Percentiles rank a stretch among this genome's conserved stretches.
Conservation (phyloP, 495 filamentous ascomycete genomes). For the Xylaria intraflava region DNA sequence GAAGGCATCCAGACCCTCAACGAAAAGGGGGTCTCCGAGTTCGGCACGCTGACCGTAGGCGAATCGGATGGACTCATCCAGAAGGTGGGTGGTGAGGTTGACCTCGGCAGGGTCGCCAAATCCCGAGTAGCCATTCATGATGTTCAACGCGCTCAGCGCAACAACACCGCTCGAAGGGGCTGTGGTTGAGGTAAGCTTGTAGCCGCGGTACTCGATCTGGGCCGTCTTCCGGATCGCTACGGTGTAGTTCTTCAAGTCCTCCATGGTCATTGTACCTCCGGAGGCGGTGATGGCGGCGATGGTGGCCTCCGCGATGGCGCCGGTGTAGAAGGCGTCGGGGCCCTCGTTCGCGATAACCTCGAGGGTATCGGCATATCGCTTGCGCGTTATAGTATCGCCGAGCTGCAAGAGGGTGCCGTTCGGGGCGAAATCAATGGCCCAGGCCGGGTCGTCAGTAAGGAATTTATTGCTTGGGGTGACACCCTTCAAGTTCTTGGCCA, state of each 20-base stretch:
- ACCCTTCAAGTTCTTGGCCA: constrained; percentile 55
- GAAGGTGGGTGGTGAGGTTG: constrained; percentile 63
- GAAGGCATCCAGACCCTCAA: constrained; percentile 55
- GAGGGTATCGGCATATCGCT: constrained; percentile 67
- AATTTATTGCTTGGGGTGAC: constrained; percentile 73
- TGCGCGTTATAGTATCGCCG: constrained; percentile 65
- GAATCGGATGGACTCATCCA: constrained; percentile 77
- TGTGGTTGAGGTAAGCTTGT: constrained; percentile 56
- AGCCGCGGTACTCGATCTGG: constrained; percentile 61
- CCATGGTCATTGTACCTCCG: constrained; percentile 73
- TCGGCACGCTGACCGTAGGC: constrained; percentile 61
- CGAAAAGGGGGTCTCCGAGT: constrained; percentile 68
- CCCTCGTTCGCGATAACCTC: constrained; percentile 61
- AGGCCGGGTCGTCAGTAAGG: constrained; percentile 58
- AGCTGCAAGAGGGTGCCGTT: constrained; percentile 52
- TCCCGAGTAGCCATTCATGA: constrained; percentile 56
- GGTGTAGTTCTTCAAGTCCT: constrained; percentile 63
- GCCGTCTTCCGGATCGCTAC: constrained; percentile 54
- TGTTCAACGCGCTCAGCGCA: constrained; percentile 61
- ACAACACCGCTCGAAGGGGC: constrained; percentile 64
- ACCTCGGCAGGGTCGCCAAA: constrained; percentile 47
- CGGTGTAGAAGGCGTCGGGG: constrained; percentile 65
- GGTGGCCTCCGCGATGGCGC: constrained; percentile 61
- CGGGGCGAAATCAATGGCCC: constrained; percentile 78
- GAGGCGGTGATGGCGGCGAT: constrained; percentile 52